phyloP scores from a whole-genome alignment of 805 yeast genomes.

The Saturnispora halmiae region DNA sequence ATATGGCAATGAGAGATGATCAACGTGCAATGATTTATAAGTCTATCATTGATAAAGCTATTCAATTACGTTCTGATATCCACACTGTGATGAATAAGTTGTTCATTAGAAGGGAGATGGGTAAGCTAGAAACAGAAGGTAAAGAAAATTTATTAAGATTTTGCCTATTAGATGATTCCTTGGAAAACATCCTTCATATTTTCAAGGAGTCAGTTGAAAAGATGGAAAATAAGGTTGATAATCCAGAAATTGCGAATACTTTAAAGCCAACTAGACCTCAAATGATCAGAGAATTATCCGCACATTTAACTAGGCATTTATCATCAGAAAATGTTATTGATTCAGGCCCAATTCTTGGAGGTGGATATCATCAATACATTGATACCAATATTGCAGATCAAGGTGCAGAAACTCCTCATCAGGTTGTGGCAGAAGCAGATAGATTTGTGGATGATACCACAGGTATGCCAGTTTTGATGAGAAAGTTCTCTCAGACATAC shows the following conservation, averaged over 20 bases:
- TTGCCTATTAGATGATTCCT: constrained; percentile 45
- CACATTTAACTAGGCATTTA: constrained; percentile 36
- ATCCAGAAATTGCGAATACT: background rate
- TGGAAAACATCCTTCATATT: constrained; percentile 43
- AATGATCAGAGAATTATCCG: constrained; percentile 23
- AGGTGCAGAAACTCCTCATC: constrained; percentile 42
- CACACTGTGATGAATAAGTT: constrained; percentile 44
- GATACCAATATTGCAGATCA: constrained; percentile 7
- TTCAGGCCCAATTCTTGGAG: constrained; percentile 45
- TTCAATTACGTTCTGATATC: constrained; percentile 40
- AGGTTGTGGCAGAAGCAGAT: constrained; percentile 59
- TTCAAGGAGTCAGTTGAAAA: constrained; percentile 25
- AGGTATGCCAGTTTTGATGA: constrained; percentile 61
- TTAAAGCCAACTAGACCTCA: constrained; percentile 17
- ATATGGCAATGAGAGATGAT: constrained; percentile 21
- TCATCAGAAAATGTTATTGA: constrained; percentile 42
- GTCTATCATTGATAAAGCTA: constrained; percentile 44
- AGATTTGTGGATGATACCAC: constrained; percentile 59
- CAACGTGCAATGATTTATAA: constrained; percentile 38
- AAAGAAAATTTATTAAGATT: constrained; percentile 46
- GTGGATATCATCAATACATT: constrained; percentile 22
- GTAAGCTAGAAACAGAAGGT: constrained; percentile 42
- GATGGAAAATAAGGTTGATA: constrained; percentile 2
- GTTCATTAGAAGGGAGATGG: constrained; percentile 37
- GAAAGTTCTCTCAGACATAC: constrained; percentile 56